Percentiles rank a stretch among this genome's conserved stretches.
phyloP scores from a whole-genome alignment of 768 basidiomycete species.

The Leccinum longicurvipes region DNA sequence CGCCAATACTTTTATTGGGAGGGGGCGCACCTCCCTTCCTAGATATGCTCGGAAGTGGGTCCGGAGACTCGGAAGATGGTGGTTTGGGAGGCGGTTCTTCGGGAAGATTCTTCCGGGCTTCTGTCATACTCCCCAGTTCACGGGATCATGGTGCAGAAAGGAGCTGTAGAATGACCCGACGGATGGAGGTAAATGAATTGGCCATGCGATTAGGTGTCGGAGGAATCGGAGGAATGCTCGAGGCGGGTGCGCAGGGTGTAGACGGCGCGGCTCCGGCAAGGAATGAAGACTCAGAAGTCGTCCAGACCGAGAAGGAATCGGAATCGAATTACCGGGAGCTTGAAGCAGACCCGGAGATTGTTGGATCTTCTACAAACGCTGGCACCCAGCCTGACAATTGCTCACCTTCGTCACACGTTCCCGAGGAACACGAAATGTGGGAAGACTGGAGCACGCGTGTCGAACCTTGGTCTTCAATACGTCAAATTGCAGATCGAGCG shows the following conservation, averaged over 20 bases:
- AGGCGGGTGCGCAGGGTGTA: slow-evolving; percentile 17
- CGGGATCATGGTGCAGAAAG: slow-evolving; percentile 57
- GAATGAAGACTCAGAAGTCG: slow-evolving; percentile 2
- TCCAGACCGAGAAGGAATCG: slow-evolving; percentile 4
- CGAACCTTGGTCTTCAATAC: slow-evolving; percentile 67
- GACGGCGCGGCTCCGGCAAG: not conserved
- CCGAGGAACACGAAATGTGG: slow-evolving; percentile 40
- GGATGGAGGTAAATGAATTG: slow-evolving; percentile 76
- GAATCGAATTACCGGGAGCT: slow-evolving; percentile 11
- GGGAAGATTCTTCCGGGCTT: slow-evolving; percentile 60
- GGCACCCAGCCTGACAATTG: not conserved
- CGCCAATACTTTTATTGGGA: slow-evolving; percentile 25
- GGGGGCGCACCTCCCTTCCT: slow-evolving; percentile 19
- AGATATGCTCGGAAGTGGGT: slow-evolving; percentile 24
- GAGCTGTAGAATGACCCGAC: slow-evolving; percentile 52
- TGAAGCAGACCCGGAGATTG: slow-evolving; percentile 16
- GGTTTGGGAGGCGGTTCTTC: slow-evolving; percentile 8
- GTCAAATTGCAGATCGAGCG: slow-evolving; percentile 72
- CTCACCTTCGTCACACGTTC: slow-evolving; percentile 5
- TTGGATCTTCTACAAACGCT: slow-evolving; percentile 16
- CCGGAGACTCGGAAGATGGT: slow-evolving; percentile 16
- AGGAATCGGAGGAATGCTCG: slow-evolving; percentile 65
- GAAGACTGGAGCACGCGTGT: slow-evolving; percentile 68
- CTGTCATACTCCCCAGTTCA: slow-evolving; percentile 60
- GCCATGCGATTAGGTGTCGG: slow-evolving; percentile 83